Evolutionary conservation across 2,329 filamentous ascomycete species (phyloP).

Genomic region (Apiospora hydei): DNA sequence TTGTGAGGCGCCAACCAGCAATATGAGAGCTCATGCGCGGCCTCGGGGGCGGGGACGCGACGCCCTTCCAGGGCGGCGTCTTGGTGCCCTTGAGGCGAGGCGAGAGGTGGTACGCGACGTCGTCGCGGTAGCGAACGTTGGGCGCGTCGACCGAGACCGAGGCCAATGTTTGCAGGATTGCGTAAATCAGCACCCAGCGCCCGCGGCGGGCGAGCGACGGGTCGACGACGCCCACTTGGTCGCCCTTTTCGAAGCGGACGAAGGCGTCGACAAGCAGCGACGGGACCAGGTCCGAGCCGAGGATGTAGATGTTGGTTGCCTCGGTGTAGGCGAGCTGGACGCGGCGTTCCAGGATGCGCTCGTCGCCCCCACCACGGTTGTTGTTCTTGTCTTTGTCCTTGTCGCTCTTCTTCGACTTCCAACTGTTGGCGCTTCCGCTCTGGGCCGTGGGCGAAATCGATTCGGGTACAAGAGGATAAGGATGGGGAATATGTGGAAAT

Average conservation of each 20-base stretch:
- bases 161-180: slow-evolving; percentile 65
- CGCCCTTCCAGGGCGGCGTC: slow-evolving; percentile 62
- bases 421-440: slow-evolving; percentile 31
- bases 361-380: slow-evolving; percentile 32
- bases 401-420: slow-evolving; percentile 42
- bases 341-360: slow-evolving; percentile 51
- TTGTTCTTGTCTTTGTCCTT: slow-evolving; percentile 27
- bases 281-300: slow-evolving; percentile 60
- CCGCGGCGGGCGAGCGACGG: slow-evolving; percentile 63
- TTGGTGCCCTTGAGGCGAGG: slow-evolving; percentile 59
- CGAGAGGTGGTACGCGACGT: slow-evolving; percentile 64
- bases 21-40: slow-evolving; percentile 58
- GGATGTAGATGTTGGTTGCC: slow-evolving; percentile 64
- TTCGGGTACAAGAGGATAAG: slow-evolving; percentile 70
- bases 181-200: slow-evolving; percentile 68
- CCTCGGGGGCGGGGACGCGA: slow-evolving; percentile 41
- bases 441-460: slow-evolving; percentile 47
- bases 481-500: slow-evolving; percentile 72
- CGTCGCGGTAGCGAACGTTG: slow-evolving; percentile 57
- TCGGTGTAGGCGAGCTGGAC: slow-evolving; percentile 66
- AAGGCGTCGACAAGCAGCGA: slow-evolving; percentile 64
- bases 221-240: slow-evolving; percentile 58
- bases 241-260: slow-evolving; percentile 62
- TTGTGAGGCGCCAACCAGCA: slow-evolving; percentile 59
- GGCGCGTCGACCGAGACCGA: slow-evolving; percentile 65